Percentiles rank a stretch among this genome's conserved stretches.
Conservation (phyloP, 345 rosid species). For the Citrus trifoliata region DNA sequence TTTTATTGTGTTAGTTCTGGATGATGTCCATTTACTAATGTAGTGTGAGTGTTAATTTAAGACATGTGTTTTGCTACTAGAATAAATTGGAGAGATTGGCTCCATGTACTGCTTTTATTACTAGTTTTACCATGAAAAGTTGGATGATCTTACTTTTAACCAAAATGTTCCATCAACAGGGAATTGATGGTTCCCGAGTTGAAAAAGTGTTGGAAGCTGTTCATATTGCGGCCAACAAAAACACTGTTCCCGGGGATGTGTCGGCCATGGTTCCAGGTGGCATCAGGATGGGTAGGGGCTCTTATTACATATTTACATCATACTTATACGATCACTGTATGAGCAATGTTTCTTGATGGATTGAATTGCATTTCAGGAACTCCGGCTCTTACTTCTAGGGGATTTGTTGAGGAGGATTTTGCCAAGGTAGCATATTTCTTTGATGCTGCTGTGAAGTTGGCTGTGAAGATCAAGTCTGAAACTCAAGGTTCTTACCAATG, state of each 20-base stretch:
- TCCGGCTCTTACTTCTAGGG: constrained; percentile 89
- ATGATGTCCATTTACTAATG: background rate
- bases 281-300: constrained; percentile 89
- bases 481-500: constrained; percentile 54
- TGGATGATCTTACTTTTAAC: background rate
- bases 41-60: background rate
- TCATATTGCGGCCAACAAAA: constrained; percentile 98
- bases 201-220: constrained; percentile 98
- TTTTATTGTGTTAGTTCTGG: background rate
- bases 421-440: constrained; percentile 84
- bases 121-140: background rate
- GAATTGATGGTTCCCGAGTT: constrained; percentile 95
- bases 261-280: constrained; percentile 99
- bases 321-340: background rate
- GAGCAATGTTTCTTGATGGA: constrained; percentile 13
- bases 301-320: background rate
- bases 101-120: background rate
- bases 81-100: background rate
- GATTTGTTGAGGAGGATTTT: constrained; percentile 86
- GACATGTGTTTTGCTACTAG: background rate
- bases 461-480: constrained; percentile 76
- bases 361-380: constrained; percentile 56
- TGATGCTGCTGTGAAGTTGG: constrained; percentile 63
- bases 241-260: constrained; percentile 99
- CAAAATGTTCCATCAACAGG: constrained; percentile 34